Percentiles rank a stretch among this genome's conserved stretches.
These are phyloP conservation scores for Cardamine chenopodiifolia DNA, from an alignment of 345 rosid species.

Conservation along the genomic window DNA sequence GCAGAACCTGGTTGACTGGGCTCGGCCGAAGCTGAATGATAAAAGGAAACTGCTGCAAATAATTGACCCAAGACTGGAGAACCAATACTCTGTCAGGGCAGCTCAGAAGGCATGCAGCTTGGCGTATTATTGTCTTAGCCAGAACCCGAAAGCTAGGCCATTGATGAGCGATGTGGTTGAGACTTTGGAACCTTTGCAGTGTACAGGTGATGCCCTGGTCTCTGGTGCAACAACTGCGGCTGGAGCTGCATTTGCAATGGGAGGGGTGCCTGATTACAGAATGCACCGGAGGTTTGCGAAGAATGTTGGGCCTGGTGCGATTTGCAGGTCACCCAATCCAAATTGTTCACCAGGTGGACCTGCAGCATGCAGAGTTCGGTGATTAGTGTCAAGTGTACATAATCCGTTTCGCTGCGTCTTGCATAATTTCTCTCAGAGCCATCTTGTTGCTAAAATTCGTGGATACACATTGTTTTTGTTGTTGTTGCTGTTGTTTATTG, in stretches of 20 bases:
- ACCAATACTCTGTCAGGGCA: slow-evolving; percentile 86
- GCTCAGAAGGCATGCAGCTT: slow-evolving; percentile 96
- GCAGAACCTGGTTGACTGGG: slow-evolving; percentile 98
- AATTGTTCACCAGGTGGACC: slow-evolving; percentile 75
- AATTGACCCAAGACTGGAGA: slow-evolving; percentile 86
- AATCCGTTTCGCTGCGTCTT: slow-evolving; percentile 42
- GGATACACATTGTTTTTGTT: slow-evolving; percentile 45
- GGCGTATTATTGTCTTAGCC: slow-evolving; percentile 93
- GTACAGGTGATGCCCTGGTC: slow-evolving; percentile 48
- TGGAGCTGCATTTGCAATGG: slow-evolving; percentile 65
- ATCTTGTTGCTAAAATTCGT: slow-evolving; percentile 48
- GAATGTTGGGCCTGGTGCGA: slow-evolving; percentile 78
- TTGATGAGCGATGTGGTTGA: slow-evolving; percentile 96
- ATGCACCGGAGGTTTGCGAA: slow-evolving; percentile 59
- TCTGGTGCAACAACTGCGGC: slow-evolving; percentile 45
- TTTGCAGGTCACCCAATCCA: slow-evolving; percentile 80
- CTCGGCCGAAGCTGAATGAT: slow-evolving; percentile 93
- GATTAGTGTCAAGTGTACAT: slow-evolving; percentile 50
- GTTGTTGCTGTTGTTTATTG: slow-evolving; percentile 42
- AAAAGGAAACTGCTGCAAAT: slow-evolving; percentile 85
- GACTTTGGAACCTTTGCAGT: slow-evolving; percentile 89
- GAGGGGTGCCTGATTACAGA: slow-evolving; percentile 65
- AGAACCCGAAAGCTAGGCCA: slow-evolving; percentile 97
- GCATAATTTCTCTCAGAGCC: slow-evolving; percentile 34
- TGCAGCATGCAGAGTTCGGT: slow-evolving; percentile 82